A percentile compares a stretch with the other conserved stretches of the same genome.
These are phyloP conservation scores for Syncephalastrum monosporum DNA, from an alignment of 371 early-diverging fungal genomes.

Conservation along the genomic window DNA sequence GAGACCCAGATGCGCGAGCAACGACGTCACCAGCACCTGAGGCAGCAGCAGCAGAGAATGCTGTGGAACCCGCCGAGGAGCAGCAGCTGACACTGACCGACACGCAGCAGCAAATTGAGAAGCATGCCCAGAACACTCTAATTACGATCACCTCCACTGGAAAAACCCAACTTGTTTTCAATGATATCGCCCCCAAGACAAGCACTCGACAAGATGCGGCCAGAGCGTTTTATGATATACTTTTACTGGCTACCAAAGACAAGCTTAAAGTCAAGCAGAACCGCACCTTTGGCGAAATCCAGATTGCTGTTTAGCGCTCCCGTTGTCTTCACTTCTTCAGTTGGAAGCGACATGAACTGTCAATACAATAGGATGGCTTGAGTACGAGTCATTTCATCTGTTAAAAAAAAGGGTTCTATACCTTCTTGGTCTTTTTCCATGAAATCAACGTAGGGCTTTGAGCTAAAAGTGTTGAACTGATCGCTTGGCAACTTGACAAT, in stretches of 20 bases:
- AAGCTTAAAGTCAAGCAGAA: constrained; percentile 82
- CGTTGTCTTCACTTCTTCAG: too few relatives aligned
- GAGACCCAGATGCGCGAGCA: not conserved
- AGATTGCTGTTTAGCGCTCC: constrained; percentile 39
- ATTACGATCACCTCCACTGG: constrained; percentile 7
- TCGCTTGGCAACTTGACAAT: constrained; percentile 19
- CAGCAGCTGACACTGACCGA: constrained; percentile 1
- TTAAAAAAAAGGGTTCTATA: not conserved
- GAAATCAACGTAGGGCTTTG: constrained; percentile 29
- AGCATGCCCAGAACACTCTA: constrained; percentile 20
- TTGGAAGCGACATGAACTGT: not conserved
- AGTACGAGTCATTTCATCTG: not conserved
- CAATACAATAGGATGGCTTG: not conserved
- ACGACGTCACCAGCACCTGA: not conserved
- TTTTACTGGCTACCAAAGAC: constrained; percentile 87
- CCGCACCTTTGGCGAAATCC: constrained; percentile 81
- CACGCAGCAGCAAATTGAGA: constrained; percentile 22
- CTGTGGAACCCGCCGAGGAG: not conserved
- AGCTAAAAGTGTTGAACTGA: constrained; percentile 15
- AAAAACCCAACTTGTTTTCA: constrained; percentile 20
- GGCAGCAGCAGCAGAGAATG: not conserved
- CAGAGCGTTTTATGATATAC: constrained; percentile 86
- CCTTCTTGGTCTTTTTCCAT: constrained; percentile 30
- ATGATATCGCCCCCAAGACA: constrained; percentile 31
- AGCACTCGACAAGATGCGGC: constrained; percentile 68